phyloP scores from a whole-genome alignment of 805 yeast genomes.

The Lipomyces chichibuensis region DNA sequence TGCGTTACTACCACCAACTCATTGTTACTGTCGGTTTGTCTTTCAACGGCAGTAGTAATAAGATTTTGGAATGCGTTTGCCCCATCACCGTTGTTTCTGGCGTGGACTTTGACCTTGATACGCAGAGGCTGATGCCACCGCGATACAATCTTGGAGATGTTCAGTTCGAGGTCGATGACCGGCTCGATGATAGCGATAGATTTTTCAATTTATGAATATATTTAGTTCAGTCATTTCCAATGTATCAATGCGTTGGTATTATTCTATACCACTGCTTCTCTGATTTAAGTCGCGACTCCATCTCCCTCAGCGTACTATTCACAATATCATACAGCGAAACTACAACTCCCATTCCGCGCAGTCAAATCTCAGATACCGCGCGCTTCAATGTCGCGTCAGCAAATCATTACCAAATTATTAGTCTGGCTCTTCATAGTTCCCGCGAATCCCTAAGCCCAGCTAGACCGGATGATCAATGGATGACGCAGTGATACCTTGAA shows the following conservation, averaged over 20 bases:
- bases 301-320: too few species aligned
- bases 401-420: too few species aligned
- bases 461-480: too few species aligned
- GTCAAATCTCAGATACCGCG: too few species aligned
- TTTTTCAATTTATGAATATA: not conserved
- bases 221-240: not conserved
- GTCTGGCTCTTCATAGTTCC: too few species aligned
- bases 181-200: not conserved
- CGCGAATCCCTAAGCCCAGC: too few species aligned
- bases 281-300: too few species aligned
- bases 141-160: not conserved
- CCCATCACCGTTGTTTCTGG: conserved; percentile 11
- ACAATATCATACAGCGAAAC: too few species aligned
- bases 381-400: too few species aligned
- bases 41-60: conserved; percentile 18
- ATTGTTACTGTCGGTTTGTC: conserved; percentile 9
- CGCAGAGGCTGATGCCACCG: not conserved
- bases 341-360: too few species aligned
- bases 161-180: conserved; percentile 1
- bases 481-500: too few species aligned
- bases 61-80: conserved; percentile 1
- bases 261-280: too few species aligned
- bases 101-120: conserved; percentile 16
- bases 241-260: not conserved
- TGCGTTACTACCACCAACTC: conserved; percentile 11